phyloP scores from a whole-genome alignment of 2,329 filamentous ascomycete species.

The Apiospora arundinis region DNA sequence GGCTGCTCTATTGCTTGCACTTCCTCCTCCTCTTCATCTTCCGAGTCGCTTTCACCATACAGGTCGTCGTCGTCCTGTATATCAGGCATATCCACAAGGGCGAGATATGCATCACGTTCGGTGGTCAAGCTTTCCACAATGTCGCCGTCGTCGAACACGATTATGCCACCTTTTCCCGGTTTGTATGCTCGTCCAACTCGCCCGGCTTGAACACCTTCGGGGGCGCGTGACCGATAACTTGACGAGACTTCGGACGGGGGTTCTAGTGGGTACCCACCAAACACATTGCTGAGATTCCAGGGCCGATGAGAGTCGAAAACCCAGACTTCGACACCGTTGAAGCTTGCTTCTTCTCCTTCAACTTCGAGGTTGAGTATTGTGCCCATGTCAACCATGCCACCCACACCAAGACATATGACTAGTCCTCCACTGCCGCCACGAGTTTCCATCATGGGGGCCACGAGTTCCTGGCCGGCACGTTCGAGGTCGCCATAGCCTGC shows the following conservation, averaged over 20 bases:
- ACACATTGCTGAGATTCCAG: constrained; percentile 94
- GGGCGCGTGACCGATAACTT: constrained; percentile 58
- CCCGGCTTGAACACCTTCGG: constrained; percentile 74
- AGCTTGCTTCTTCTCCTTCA: constrained; percentile 69
- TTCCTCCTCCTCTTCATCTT: constrained; percentile 65
- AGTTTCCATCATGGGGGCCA: constrained; percentile 84
- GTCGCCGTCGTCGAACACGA: constrained; percentile 96
- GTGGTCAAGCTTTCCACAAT: constrained; percentile 79
- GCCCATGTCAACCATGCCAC: constrained; percentile 87
- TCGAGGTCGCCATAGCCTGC: constrained; percentile 90
- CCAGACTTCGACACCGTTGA: constrained; percentile 93
- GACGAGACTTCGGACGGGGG: constrained; percentile 54
- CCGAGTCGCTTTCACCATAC: constrained; percentile 62
- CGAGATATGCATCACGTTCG: constrained; percentile 83
- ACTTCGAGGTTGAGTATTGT: constrained; percentile 77
- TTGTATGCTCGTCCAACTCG: constrained; percentile 75
- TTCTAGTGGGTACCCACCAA: constrained; percentile 72
- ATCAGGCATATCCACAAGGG: constrained; percentile 90
- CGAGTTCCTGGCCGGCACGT: constrained; percentile 77
- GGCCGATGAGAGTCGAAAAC: constrained; percentile 88
- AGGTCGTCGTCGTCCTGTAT: constrained; percentile 76
- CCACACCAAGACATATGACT: constrained; percentile 90
- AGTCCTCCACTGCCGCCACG: constrained; percentile 86
- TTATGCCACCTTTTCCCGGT: constrained; percentile 82
- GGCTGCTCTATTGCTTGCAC: constrained; percentile 63